Evolutionary conservation across 345 rosid genomes (phyloP), one percentile per base, ranked within the genome.

Genomic region (Melaleuca quinquenervia): DNA sequence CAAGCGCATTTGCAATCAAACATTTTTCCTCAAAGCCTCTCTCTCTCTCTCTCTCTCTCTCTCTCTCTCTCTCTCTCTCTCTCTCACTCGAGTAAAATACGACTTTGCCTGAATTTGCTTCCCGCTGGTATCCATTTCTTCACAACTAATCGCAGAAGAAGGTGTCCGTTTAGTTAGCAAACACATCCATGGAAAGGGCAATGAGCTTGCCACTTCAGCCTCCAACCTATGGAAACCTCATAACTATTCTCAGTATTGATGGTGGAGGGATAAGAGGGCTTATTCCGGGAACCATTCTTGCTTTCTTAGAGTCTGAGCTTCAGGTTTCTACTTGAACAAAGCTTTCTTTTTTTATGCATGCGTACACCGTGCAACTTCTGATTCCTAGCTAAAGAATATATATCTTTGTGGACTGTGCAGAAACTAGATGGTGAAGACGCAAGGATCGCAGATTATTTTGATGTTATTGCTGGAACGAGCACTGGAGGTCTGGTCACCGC

Each of bases 401-500:
- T 27, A 82, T 82, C 16, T 45, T 82, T 50, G 29, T 15, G 55
- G 53, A 82, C 50, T 48, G 83, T 82, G 86, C 90, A 92, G 96
- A 89, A 90, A 58, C 82, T 93, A 75, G 95, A 90, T 60, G 94
- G 95, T 11, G 85, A 90, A 48, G 88, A 91, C 9, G 93, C 91
- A 50, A 90, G 95, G 82, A 52, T 93, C 0, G 91, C 94, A n/a
- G 94, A 94, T 52, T 94, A 92, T 84, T 94, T 94, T 44, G 94
- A 94, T 78, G 89, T 92, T 64, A 87, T 92, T 36, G 83, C 92
- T 0, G 94, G 92, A 51, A 92, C 96, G 24, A 91, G 96, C 87
- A 94, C 95, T 0, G 95, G 96, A 1, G 95, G 95, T 10, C 90
- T 94, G 3, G 89, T 94, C 50, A 87, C 95, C 10, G 90, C 95